Percentiles rank a stretch among this genome's conserved stretches.
Conservation (phyloP, 164 flowering plant genomes). For the Vitis amurensis region DNA sequence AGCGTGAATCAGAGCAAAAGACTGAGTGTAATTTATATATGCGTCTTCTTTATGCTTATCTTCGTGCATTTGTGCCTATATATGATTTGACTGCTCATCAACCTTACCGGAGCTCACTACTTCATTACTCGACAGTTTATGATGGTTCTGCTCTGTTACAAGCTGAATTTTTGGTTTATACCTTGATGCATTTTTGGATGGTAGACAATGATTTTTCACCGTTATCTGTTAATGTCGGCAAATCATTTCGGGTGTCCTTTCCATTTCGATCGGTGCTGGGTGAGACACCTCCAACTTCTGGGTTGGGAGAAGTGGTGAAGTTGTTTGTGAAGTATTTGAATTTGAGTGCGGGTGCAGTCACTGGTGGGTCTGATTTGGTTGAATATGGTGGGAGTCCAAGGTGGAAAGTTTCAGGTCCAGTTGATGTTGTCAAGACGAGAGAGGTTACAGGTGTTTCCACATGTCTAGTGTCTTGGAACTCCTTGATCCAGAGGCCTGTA, state of each 20-base stretch:
- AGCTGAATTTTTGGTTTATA: slow-evolving; percentile 68
- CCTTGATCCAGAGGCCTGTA: slow-evolving; percentile 68
- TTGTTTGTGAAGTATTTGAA: slow-evolving; percentile 70
- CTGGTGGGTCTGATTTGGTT: slow-evolving; percentile 26
- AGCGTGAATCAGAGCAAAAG: slow-evolving; percentile 36
- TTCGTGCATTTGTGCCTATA: slow-evolving; percentile 59
- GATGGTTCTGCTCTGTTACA: slow-evolving; percentile 39
- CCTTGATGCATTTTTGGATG: slow-evolving; percentile 70
- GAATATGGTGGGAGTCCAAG: slow-evolving; percentile 35
- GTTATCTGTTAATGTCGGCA: slow-evolving; percentile 37
- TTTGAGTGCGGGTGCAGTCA: slow-evolving; percentile 24
- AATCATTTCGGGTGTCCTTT: slow-evolving; percentile 49
- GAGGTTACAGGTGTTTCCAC: slow-evolving; percentile 17
- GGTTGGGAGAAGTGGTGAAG: slow-evolving; percentile 68
- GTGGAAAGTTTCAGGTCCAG: slow-evolving; percentile 29
- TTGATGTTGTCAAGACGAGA: slow-evolving; percentile 33
- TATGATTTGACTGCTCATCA: slow-evolving; percentile 42
- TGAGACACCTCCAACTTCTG: slow-evolving; percentile 68
- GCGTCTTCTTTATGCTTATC: slow-evolving; percentile 67
- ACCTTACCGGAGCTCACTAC: slow-evolving; percentile 67
- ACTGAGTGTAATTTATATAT: slow-evolving; percentile 47
- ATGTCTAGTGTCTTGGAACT: slow-evolving; percentile 51
- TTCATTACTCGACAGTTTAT: slow-evolving; percentile 45
- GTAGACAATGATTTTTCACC: slow-evolving; percentile 90
- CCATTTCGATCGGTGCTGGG: slow-evolving; percentile 50